Conservation (phyloP, 208 protist genomes). For the Leishmania braziliensis region DNA sequence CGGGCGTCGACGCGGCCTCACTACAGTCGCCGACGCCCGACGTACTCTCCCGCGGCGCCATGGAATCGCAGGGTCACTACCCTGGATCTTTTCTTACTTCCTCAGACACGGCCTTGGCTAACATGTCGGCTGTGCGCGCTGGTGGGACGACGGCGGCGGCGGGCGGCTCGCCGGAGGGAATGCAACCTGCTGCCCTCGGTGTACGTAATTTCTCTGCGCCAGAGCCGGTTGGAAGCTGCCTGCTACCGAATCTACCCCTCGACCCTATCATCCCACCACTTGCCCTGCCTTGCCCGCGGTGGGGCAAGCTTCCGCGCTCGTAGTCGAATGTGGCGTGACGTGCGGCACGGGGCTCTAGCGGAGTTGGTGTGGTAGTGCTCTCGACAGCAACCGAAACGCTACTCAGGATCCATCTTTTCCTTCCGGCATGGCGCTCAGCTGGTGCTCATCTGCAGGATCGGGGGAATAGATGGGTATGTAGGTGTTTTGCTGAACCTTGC, state of each 20-base stretch:
- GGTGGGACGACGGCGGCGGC: conserved; percentile 6
- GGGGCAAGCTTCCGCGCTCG: conserved; percentile 36
- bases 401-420: background rate
- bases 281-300: conserved; percentile 37
- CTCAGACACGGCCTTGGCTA: background rate
- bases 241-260: conserved; percentile 29
- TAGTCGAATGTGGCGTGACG: background rate
- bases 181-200: conserved; percentile 24
- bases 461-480: background rate
- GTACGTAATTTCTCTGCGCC: conserved; percentile 43
- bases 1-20: background rate
- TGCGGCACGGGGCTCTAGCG: background rate
- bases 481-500: background rate
- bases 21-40: conserved; percentile 3
- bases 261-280: conserved; percentile 37
- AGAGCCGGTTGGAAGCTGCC: conserved; percentile 39
- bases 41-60: background rate
- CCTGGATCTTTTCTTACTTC: background rate
- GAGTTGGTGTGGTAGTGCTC: background rate
- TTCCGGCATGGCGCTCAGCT: background rate
- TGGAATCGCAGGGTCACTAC: background rate
- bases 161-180: conserved; percentile 20
- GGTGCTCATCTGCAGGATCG: background rate
- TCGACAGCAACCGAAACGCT: background rate
- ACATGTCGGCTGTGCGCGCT: background rate